Evolutionary conservation across 2,329 filamentous ascomycete genomes (phyloP).

Genomic region (Penicillium decumbens): DNA sequence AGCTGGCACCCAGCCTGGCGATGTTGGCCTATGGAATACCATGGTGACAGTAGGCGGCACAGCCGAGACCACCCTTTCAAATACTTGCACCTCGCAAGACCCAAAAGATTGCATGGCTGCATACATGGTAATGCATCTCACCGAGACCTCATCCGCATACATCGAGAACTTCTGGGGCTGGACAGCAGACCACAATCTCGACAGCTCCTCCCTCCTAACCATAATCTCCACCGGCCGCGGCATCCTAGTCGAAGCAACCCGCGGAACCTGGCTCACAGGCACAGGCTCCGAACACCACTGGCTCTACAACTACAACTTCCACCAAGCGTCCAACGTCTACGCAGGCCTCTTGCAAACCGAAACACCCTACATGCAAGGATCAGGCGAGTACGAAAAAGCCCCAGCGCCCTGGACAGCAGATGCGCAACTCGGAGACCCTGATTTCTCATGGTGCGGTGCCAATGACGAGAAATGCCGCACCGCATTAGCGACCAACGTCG

Average conservation of each 20-base stretch:
- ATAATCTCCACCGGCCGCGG: conserved; percentile 40
- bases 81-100: conserved; percentile 34
- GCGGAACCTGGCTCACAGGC: conserved; percentile 45
- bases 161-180: conserved; percentile 53
- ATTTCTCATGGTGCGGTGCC: conserved; percentile 29
- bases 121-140: conserved; percentile 51
- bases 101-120: conserved; percentile 47
- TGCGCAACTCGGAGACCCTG: conserved; percentile 26
- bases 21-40: conserved; percentile 51
- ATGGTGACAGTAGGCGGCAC: conserved; percentile 48
- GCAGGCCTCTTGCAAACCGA: conserved; percentile 36
- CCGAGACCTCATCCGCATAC: conserved; percentile 46
- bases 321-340: conserved; percentile 42
- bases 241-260: conserved; percentile 40
- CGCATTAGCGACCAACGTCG: conserved; percentile 28
- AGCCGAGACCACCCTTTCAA: conserved; percentile 38
- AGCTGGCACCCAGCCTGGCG: conserved; percentile 43
- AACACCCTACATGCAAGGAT: conserved; percentile 34
- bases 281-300: conserved; percentile 47
- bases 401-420: conserved; percentile 29
- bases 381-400: conserved; percentile 24
- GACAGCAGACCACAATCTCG: conserved; percentile 49
- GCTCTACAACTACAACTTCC: conserved; percentile 48
- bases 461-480: conserved; percentile 30
- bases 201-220: conserved; percentile 33